A percentile compares a stretch with the other conserved stretches of the same genome.
phyloP scores from a whole-genome alignment of 495 filamentous ascomycete genomes.

The Aspergillus cavernicola region DNA sequence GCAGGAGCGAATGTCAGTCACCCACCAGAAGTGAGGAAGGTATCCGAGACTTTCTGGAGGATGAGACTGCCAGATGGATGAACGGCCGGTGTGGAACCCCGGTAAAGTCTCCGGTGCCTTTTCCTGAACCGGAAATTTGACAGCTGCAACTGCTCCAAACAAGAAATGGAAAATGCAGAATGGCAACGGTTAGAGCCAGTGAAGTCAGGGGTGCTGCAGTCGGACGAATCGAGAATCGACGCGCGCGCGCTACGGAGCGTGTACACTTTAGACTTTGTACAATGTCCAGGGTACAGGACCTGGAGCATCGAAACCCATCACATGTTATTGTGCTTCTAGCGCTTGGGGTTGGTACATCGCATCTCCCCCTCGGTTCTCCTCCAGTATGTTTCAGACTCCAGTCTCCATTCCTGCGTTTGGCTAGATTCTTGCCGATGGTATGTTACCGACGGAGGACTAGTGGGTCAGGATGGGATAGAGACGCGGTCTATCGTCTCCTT shows the following conservation, averaged over 20 bases:
- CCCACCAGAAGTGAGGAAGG: neutral
- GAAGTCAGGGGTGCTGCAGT: neutral
- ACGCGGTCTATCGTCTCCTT: neutral
- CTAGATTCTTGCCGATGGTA: neutral
- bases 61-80: slow-evolving; percentile 12
- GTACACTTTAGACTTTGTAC: no score
- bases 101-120: slow-evolving; percentile 36
- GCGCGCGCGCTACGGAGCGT: no score
- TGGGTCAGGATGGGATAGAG: neutral
- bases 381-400: no score
- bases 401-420: no score
- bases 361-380: no score
- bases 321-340: neutral
- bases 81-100: slow-evolving; percentile 24
- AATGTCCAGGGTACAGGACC: neutral
- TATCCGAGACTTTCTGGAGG: slow-evolving; percentile 1
- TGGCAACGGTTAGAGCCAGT: neutral
- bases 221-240: neutral
- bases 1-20: neutral
- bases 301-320: neutral
- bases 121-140: slow-evolving; percentile 29
- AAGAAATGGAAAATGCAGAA: slow-evolving; percentile 3
- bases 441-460: neutral
- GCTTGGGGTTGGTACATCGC: neutral
- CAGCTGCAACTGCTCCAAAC: slow-evolving; percentile 25